Evolutionary conservation across 192 early-diverging fungal genomes (phyloP), one percentile per base, ranked within the genome.

Genomic region (Gonapodya prolifera): DNA sequence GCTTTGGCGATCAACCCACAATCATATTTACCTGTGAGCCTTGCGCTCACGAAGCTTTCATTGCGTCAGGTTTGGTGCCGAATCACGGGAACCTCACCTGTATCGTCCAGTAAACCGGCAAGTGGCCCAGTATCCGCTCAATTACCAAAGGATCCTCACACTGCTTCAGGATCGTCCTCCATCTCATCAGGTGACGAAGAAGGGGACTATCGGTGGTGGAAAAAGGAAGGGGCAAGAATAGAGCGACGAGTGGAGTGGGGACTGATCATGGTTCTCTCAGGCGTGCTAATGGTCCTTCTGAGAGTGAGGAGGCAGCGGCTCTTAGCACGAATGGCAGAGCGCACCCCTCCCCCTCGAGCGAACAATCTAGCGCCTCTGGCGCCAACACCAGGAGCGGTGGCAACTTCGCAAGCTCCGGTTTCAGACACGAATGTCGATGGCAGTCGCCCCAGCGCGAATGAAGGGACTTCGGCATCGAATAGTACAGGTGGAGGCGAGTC

Each of bases 1-100:
- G 86, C 92, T 28, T 81, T 96, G 1, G 82, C 84, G 2, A 91
- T 88, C 34, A 96, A 96, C 80, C 89, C 87, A n/a, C 87, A 88
- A 29, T 93, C 92, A 0, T 91, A 90, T 61, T 79, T 99, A n/a
- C 91, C 95, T 0, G 91, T 90, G 0, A 89, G 86, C 31, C 79
- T 93, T 0, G 93, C 95, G 30, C 83, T 98, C 76, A 80, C 87
- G 30, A 89, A 93, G 16, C 83, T 97, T 78, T 81, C 84, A 75
- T 34, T 87, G 17, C 88, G 90, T 75, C 88, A 90, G 79, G 80
- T 90, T 75, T 90, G 88, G 89, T 89, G 84, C 31, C 91, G 88
- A 81, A 73, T 87, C 13, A 80, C 80, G n/a, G 1, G 91, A 92
- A 69, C 45, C n/a, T 69, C 45, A 8, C 13, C 13, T n/a, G 45